These are phyloP conservation scores for Cladochytrium replicatum DNA, from an alignment of 192 early-diverging fungal species.

Conservation along the genomic window DNA sequence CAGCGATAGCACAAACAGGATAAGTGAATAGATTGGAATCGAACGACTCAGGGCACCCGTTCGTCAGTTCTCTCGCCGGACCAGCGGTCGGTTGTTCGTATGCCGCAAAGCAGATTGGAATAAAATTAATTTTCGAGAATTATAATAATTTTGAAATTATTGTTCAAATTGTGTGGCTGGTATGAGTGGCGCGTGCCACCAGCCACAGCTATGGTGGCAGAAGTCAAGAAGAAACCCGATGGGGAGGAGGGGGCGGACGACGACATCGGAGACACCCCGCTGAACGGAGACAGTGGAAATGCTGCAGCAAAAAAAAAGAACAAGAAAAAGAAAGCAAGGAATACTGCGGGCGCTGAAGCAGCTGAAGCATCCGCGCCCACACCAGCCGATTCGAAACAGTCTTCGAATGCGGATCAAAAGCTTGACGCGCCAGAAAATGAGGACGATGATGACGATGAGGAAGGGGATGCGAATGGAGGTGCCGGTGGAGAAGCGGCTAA, in stretches of 20 bases:
- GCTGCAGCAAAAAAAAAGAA: constrained; percentile 29
- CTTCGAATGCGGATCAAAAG: not conserved
- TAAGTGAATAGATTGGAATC: too few species aligned
- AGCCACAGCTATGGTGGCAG: too few species aligned
- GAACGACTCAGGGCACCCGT: too few species aligned
- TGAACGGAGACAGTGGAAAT: not conserved
- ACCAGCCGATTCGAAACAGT: not conserved
- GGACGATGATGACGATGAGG: constrained; percentile 8
- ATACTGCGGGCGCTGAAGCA: constrained; percentile 4
- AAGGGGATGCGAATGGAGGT: constrained; percentile 5
- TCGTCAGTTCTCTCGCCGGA: too few species aligned
- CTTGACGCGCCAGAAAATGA: constrained; percentile 4
- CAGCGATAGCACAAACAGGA: too few species aligned
- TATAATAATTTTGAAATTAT: too few species aligned
- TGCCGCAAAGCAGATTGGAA: too few species aligned
- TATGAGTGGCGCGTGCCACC: too few species aligned
- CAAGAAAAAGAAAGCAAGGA: constrained; percentile 44
- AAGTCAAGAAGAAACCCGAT: too few species aligned
- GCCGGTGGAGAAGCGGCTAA: constrained; percentile 7
- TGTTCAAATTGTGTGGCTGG: too few species aligned
- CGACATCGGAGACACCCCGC: constrained; percentile 6
- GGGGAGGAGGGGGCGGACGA: constrained; percentile 2
- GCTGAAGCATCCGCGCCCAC: not conserved
- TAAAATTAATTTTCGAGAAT: too few species aligned
- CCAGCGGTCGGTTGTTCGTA: too few species aligned